Conservation (phyloP, 2,329 filamentous ascomycete genomes). For the Clarireedia monteithiana region DNA sequence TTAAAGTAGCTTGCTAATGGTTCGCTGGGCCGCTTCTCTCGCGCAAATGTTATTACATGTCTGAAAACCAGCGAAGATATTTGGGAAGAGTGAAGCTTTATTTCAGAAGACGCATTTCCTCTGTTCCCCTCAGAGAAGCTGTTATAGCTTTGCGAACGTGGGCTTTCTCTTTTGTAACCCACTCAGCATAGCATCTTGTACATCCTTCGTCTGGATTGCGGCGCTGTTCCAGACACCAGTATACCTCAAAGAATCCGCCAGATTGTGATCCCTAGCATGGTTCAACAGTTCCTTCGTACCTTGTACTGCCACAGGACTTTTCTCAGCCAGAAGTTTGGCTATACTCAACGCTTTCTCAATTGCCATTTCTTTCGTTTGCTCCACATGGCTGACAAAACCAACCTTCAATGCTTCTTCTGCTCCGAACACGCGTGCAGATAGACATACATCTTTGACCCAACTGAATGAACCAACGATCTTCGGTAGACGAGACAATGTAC, state of each 20-base stretch:
- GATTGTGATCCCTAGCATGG: constrained; percentile 68
- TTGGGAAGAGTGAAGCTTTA: no score
- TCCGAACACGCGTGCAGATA: constrained; percentile 63
- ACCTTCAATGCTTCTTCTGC: constrained; percentile 61
- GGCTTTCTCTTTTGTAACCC: constrained; percentile 72
- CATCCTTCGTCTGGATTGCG: constrained; percentile 73
- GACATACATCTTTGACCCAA: constrained; percentile 73
- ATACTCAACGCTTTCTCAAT: constrained; percentile 55
- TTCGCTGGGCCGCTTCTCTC: no score
- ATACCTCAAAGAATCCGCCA: constrained; percentile 74
- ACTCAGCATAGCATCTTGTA: constrained; percentile 65
- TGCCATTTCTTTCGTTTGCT: constrained; percentile 53
- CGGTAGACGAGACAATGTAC: constrained; percentile 65
- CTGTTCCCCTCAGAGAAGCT: no score
- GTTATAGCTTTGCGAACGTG: constrained; percentile 56
- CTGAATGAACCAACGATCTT: constrained; percentile 62
- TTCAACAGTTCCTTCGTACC: constrained; percentile 84
- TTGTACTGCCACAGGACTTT: constrained; percentile 83
- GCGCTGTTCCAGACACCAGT: constrained; percentile 83
- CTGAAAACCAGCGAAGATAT: no score
- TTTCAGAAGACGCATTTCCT: no score
- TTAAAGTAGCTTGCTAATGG: no score
- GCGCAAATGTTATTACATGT: no score
- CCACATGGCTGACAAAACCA: constrained; percentile 62
- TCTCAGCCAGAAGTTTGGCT: constrained; percentile 60